Evolutionary conservation across 2,329 filamentous ascomycete genomes (phyloP).

Genomic region (Proliferodiscus dingleyae): DNA sequence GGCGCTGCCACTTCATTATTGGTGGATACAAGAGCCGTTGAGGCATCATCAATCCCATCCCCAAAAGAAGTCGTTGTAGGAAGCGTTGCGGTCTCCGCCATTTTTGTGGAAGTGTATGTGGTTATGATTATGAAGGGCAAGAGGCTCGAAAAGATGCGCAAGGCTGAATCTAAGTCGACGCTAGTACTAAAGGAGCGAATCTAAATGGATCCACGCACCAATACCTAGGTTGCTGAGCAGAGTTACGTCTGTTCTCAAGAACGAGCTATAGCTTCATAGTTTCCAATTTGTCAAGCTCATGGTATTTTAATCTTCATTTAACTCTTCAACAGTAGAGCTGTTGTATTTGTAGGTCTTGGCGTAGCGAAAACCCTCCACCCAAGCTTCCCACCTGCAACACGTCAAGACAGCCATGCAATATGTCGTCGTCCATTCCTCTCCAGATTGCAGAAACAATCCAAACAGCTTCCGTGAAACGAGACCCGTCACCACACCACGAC

Average conservation of each 20-base stretch:
- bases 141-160: constrained; percentile 1
- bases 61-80: constrained; percentile 17
- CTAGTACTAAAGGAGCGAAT: neutral
- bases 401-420: constrained; percentile 12
- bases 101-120: neutral
- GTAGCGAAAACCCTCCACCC: neutral
- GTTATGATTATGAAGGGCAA: neutral
- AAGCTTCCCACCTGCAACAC: neutral
- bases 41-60: constrained; percentile 12
- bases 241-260: no score
- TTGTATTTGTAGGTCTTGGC: neutral
- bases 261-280: no score
- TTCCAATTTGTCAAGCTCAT: no score
- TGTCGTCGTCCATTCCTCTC: constrained; percentile 41
- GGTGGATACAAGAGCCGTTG: constrained; percentile 24
- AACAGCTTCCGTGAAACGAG: constrained; percentile 67
- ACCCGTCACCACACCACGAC: constrained; percentile 70
- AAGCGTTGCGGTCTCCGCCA: constrained; percentile 19
- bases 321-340: no score
- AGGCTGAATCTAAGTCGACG: neutral
- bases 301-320: no score
- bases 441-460: constrained; percentile 78
- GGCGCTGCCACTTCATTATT: constrained; percentile 25
- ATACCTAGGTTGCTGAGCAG: neutral
- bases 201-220: neutral